These are phyloP conservation scores for Euptelea pleiosperma DNA, from an alignment of 164 flowering plant species.

Conservation along the genomic window DNA sequence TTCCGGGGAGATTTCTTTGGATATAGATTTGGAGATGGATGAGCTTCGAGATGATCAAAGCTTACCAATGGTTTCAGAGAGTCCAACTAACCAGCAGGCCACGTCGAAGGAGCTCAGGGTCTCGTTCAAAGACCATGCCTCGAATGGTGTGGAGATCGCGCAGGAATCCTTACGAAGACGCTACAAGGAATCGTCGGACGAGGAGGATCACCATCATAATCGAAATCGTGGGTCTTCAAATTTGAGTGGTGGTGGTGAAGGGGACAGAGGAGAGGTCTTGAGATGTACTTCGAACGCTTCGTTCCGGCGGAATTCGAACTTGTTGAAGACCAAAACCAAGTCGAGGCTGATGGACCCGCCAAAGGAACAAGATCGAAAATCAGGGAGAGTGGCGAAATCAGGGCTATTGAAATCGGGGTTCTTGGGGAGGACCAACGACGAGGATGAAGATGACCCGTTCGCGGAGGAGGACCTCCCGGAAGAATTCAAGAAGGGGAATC, in stretches of 20 bases:
- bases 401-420: slow-evolving; percentile 25
- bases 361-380: slow-evolving; percentile 15
- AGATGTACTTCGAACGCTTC: slow-evolving; percentile 31
- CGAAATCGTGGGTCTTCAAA: too few relatives aligned
- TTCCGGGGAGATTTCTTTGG: slow-evolving; percentile 18
- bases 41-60: slow-evolving; percentile 18
- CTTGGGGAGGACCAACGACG: slow-evolving; percentile 16
- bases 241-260: not conserved
- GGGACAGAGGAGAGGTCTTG: slow-evolving; percentile 17
- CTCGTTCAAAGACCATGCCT: slow-evolving; percentile 36
- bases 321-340: slow-evolving; percentile 35
- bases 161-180: slow-evolving; percentile 18
- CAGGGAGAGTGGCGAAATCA: slow-evolving; percentile 20
- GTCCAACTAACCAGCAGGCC: not conserved
- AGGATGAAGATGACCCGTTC: slow-evolving; percentile 53
- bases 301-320: slow-evolving; percentile 19
- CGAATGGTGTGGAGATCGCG: slow-evolving; percentile 10
- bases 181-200: slow-evolving; percentile 14
- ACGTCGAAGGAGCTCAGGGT: slow-evolving; percentile 31
- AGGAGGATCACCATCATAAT: too few relatives aligned
- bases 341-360: slow-evolving; percentile 51
- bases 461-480: slow-evolving; percentile 47
- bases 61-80: slow-evolving; percentile 9
- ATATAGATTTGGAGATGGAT: slow-evolving; percentile 34
- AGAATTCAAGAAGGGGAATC: slow-evolving; percentile 33